These are phyloP conservation scores for Kickxella alabastrina DNA, from an alignment of 192 early-diverging fungal species.

Conservation along the genomic window DNA sequence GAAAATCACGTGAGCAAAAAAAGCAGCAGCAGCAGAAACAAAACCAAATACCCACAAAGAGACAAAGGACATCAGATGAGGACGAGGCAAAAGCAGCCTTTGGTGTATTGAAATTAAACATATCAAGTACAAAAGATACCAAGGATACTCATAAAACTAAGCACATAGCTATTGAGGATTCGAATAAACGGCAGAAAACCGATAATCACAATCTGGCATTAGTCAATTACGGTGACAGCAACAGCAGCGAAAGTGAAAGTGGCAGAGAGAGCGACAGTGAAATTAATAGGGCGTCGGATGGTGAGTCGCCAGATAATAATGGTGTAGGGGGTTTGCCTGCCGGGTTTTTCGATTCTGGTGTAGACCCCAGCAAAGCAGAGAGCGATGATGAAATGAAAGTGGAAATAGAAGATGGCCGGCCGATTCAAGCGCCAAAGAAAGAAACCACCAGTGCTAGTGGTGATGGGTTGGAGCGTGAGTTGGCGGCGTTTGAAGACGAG, in stretches of 20 bases:
- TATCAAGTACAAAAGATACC: neutral
- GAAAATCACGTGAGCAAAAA: slow-evolving; percentile 35
- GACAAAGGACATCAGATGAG: neutral
- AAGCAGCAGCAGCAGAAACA: slow-evolving; percentile 14
- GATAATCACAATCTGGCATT: neutral
- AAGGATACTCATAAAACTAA: too few species aligned
- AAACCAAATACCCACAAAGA: neutral
- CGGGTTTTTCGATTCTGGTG: slow-evolving; percentile 11
- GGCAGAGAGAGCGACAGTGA: neutral
- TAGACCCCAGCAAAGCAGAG: slow-evolving; percentile 1
- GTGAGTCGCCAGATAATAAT: neutral
- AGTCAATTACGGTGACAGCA: neutral
- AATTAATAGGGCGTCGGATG: neutral
- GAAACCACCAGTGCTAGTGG: neutral
- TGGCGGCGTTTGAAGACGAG: neutral
- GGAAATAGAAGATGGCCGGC: neutral
- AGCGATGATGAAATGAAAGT: neutral
- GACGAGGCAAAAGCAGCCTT: neutral
- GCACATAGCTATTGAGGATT: neutral
- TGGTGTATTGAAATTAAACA: neutral
- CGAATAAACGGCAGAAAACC: neutral
- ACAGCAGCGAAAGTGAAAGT: slow-evolving; percentile 11
- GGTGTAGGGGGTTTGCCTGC: slow-evolving; percentile 5
- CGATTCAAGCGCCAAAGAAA: neutral
- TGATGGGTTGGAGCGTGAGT: neutral